Base-by-base conservation (phyloP, 2,329 filamentous ascomycete species). In the Neonectria coccinea region DNA sequence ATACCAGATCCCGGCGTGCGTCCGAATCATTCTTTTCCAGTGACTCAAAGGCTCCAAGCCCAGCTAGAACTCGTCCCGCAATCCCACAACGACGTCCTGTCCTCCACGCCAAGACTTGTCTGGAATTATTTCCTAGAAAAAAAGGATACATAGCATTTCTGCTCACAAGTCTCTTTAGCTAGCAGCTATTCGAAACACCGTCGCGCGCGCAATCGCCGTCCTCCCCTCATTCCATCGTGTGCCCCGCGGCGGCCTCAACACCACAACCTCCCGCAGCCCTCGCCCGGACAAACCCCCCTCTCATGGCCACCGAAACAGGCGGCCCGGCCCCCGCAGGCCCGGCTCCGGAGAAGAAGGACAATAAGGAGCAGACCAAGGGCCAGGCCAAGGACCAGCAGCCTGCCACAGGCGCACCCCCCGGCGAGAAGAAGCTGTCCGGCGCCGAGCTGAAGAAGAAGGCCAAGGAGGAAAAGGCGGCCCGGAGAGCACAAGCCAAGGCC, bases 381-480 rank as follows among this genome's bases (percentile, higher is more conserved):
- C 69, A 73, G 33, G 16, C 65, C 52, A 77, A 77, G 61, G 70
- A 70, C 50, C 70, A 71, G 61, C 71, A 64, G 54, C 63, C 71
- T 59, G 63, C 53, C 25, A 62, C 65, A 18, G 52, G 64, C 33
- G 58, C 72, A 11, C 69, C 67, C 44, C 52, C 65, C n/a, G 77
- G 74, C 59, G 81, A 82, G 62, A 83, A 83, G 72, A 92, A 92
- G 77, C 82, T 92, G 33, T 89, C 91, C 2, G 86, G 86, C 39
- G 93, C 93, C 20, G 92, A 97, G 79, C 77, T 97, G 74, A 98
- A 98, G 81, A 95, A 94, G 74, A 90, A 89, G 77, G 91, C 91
- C 66, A 95, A 97, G 78, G 94, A 93, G 33, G 95, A 97, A 78
- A 98, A 97, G 82, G 91, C 92, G 56, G 94, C 94, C 51, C 86